Evolutionary conservation across 2,329 filamentous ascomycete genomes (phyloP), one percentile per base, ranked within the genome.

Genomic region (Penicillium polonicum): DNA sequence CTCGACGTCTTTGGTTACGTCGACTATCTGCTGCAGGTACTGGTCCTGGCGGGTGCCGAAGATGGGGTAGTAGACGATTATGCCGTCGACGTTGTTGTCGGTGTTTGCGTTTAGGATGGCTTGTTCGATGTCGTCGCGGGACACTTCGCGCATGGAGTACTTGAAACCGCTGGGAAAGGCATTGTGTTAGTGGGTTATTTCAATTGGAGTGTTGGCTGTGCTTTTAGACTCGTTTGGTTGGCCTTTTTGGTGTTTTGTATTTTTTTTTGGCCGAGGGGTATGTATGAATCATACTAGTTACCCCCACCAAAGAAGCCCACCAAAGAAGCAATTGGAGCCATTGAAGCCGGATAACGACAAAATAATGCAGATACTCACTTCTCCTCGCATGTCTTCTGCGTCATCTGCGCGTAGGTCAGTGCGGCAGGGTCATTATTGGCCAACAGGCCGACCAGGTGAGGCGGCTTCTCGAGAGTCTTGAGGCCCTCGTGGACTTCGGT

Each of bases 11-110:
- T 99, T 97, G 75, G 84, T 79, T 43, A 96, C 83, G 56, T 91
- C 87, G 56, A 97, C 92, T 3, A 95, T 91, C 79, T 97, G 92
- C 78, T 97, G 93, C 65, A 99, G 86, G 76, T 97, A 97, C 75
- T 90, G 89, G 77, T 99, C 94, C 76, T 96, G 91, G 29, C 86
- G 84, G 52, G 88, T 88, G 79, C 92, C 89, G 76, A 97, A 97
- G 77, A 99, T 95, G 55, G 94, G 94, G 76, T 97, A 99, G 83
- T 99, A 99, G 72, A 99, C 90, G 65, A 99, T 95, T 72, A 97
- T 96, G 60, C 85, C 93, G 76, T 96, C 90, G 62, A 97, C 85
- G 17, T 78, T 71, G 56, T 83, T 73, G 75, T 97, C 91, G 33
- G 84, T 79, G 76, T 99, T 99, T 71, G 93, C 93, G 65, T 84